These are phyloP conservation scores for Cornus kousa DNA, from an alignment of 148 eudicot genomes.

Conservation along the genomic window DNA sequence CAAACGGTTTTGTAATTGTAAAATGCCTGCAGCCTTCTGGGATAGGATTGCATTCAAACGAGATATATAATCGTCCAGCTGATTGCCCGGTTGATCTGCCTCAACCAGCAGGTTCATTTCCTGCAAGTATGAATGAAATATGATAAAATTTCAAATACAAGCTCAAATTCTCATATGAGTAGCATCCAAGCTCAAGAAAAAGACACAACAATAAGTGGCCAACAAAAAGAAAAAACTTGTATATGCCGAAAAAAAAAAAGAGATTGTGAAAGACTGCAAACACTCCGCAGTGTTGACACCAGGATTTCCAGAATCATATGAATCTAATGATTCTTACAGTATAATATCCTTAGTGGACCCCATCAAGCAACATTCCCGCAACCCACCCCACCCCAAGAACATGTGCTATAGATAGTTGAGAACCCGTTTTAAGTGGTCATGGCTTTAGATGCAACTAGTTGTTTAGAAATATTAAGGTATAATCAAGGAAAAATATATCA, in stretches of 20 bases:
- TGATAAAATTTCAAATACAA: background rate
- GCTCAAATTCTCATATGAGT: background rate
- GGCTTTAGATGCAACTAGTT: background rate
- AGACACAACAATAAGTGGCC: background rate
- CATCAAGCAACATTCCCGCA: background rate
- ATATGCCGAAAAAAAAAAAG: background rate
- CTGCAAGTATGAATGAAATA: constrained; percentile 28
- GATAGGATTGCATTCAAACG: constrained; percentile 74
- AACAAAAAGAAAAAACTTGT: background rate
- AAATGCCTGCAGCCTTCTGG: constrained; percentile 86
- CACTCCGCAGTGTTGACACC: background rate
- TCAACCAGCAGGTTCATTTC: constrained; percentile 93
- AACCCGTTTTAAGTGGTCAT: background rate
- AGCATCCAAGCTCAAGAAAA: background rate
- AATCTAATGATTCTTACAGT: background rate
- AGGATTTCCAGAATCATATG: background rate
- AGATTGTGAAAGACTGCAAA: too few species aligned
- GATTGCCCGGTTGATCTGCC: constrained; percentile 93
- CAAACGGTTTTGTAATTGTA: constrained; percentile 74
- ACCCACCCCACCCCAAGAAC: background rate
- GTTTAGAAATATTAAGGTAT: background rate
- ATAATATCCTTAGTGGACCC: background rate
- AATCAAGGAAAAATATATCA: background rate
- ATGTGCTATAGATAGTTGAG: background rate
- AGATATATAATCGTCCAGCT: constrained; percentile 74